A percentile compares a stretch with the other conserved stretches of the same genome.
These are phyloP conservation scores for Fusarium paranaense DNA, from an alignment of 2,329 filamentous ascomycete species.

Conservation along the genomic window DNA sequence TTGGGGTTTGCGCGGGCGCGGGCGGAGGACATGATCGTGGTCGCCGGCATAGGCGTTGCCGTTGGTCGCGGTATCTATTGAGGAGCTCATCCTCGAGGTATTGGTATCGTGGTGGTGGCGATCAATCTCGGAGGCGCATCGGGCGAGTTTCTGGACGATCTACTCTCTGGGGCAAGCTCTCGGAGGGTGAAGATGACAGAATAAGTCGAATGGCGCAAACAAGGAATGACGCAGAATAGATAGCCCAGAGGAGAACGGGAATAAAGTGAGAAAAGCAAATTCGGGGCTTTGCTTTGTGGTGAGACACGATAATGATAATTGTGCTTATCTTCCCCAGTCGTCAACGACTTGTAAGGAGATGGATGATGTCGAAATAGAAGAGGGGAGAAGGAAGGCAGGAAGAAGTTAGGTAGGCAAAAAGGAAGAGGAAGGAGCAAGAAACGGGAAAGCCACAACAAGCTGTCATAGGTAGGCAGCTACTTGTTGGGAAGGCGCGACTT, in stretches of 20 bases:
- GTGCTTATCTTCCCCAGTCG: slow-evolving; percentile 8
- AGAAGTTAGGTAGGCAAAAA: not conserved
- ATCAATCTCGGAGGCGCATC: slow-evolving; percentile 19
- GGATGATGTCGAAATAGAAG: not conserved
- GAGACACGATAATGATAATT: slow-evolving; percentile 16
- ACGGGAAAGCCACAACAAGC: slow-evolving; percentile 21
- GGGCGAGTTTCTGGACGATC: not conserved
- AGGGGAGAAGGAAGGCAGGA: not conserved
- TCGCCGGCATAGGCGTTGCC: slow-evolving; percentile 43
- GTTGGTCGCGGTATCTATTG: slow-evolving; percentile 44
- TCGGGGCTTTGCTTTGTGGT: not conserved
- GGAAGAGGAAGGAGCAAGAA: not conserved
- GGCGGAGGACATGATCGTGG: slow-evolving; percentile 59
- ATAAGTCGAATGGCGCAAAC: slow-evolving; percentile 10
- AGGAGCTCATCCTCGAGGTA: slow-evolving; percentile 43
- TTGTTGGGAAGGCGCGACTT: slow-evolving; percentile 20
- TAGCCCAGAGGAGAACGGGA: not conserved
- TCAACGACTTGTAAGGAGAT: slow-evolving; percentile 12
- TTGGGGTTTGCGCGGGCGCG: slow-evolving; percentile 62
- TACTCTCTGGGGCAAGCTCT: not conserved
- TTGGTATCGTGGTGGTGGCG: not conserved
- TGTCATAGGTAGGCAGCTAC: slow-evolving; percentile 7
- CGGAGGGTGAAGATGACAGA: not conserved
- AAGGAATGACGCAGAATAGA: not conserved
- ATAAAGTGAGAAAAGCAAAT: slow-evolving; percentile 6